Conservation (phyloP, 495 filamentous ascomycete genomes). For the Lentithecium fluviatile region DNA sequence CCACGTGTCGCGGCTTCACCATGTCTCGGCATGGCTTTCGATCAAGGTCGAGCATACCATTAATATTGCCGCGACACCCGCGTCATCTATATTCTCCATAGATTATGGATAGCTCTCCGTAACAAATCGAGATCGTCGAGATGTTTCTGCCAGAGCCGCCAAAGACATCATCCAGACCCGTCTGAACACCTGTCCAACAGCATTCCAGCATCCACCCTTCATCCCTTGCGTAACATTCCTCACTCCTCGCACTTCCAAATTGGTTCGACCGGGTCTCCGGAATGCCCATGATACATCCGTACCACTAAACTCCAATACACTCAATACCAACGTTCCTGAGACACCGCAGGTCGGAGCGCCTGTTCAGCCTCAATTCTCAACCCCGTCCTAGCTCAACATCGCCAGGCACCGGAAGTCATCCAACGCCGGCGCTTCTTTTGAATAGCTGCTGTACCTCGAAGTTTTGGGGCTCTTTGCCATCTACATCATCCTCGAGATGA, state of each 20-base stretch:
- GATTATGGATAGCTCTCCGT: neutral
- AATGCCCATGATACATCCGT: slow-evolving; percentile 23
- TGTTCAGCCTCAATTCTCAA: slow-evolving; percentile 33
- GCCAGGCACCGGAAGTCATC: slow-evolving; percentile 21
- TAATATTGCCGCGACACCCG: slow-evolving; percentile 4
- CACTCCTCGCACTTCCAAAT: slow-evolving; percentile 8
- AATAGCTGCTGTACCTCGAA: slow-evolving; percentile 5
- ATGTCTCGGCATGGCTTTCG: neutral
- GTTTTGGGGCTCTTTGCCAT: slow-evolving; percentile 11
- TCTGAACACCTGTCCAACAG: neutral
- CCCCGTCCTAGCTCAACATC: slow-evolving; percentile 24
- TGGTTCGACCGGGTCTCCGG: slow-evolving; percentile 10
- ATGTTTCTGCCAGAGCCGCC: slow-evolving; percentile 1
- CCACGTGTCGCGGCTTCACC: slow-evolving; percentile 18
- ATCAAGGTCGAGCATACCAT: neutral
- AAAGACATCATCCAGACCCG: neutral
- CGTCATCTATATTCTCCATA: neutral
- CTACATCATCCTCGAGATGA: slow-evolving; percentile 29
- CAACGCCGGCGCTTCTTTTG: slow-evolving; percentile 7
- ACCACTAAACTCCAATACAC: slow-evolving; percentile 1
- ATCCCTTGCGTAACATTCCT: slow-evolving; percentile 29
- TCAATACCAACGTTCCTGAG: slow-evolving; percentile 25
- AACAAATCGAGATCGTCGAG: neutral
- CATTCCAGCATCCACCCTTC: slow-evolving; percentile 15
- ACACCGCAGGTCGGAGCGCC: slow-evolving; percentile 23